Evolutionary conservation across 1,284 basidiomycete species (phyloP).

Genomic region (Puccinia polysora): DNA sequence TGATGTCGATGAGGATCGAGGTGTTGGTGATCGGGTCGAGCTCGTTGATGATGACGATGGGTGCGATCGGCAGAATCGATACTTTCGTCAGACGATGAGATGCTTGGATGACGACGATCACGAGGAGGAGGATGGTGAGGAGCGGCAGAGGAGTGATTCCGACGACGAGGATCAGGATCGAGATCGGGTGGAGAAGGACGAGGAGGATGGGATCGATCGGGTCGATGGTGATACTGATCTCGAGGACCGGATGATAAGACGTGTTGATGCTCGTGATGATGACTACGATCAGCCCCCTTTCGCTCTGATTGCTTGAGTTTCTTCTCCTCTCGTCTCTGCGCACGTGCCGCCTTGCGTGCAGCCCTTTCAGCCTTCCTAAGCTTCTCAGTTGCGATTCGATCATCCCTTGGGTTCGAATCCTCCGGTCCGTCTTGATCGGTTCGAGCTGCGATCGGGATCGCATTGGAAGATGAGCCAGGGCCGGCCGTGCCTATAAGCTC

Average conservation of each 20-base stretch:
- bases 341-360: constrained; percentile 24
- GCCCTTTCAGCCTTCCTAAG: constrained; percentile 34
- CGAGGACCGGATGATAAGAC: background rate
- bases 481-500: background rate
- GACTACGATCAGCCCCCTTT: background rate
- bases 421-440: background rate
- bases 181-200: too few species aligned
- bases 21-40: too few species aligned
- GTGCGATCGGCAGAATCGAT: too few species aligned
- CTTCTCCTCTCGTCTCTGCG: constrained; percentile 7
- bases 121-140: background rate
- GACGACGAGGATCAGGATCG: background rate
- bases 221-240: constrained; percentile 1
- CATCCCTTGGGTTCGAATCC: background rate
- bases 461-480: constrained; percentile 32
- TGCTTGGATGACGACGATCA: too few species aligned
- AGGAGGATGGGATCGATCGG: too few species aligned
- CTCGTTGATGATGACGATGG: too few species aligned
- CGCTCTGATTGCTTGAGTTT: background rate
- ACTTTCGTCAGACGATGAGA: too few species aligned
- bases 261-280: background rate
- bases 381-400: background rate
- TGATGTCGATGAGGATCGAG: background rate
- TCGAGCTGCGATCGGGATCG: constrained; percentile 1
- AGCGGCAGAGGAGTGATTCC: background rate